Base-by-base conservation (phyloP, 176 grass and related monocot genomes). In the barley (Hordeum vulgare) region DNA sequence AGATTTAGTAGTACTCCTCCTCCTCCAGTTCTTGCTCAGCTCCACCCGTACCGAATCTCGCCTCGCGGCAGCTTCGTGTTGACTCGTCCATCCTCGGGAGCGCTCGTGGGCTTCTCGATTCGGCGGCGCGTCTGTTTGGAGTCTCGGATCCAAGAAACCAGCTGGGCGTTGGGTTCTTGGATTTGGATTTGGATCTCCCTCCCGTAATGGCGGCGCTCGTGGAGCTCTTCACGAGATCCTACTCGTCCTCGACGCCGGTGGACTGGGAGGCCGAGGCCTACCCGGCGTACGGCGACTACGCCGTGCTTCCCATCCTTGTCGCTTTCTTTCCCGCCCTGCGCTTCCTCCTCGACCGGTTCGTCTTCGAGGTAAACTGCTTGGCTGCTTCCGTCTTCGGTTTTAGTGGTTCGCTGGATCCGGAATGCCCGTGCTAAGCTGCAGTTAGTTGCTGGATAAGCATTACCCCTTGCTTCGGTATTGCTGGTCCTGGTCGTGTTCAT, bases 241-340 rank as follows among this genome's bases (percentile, higher is more conserved):
- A 11, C 0, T 76, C 60, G 58, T 63, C 84, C 14, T 60, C 88
- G 9, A 15, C 80, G 23, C 62, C 39, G 10, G 80, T 97, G 36
- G 88, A 94, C 80, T 97, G 90, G 95, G 95, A 94, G 61, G 79
- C 63, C 6, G 92, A 97, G 81, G 64, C 86, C 17, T 93, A 93
- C 51, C 95, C 92, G 37, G 85, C 65, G 7, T 97, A 91, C 78
- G 54, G 86, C 26, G 92, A 97, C 85, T 97, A 91, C 84, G 66
- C 51, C 29, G 88, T 86, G 23, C 95, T 97, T 53, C 95, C 95
- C 4, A 86, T 97, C 45, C 88, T 97, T 66, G 86, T 87, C 61
- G 73, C 91, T 67, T 97, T 94, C 95, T 97, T 97, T 86, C 92
- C 86, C 15, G 86, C 90, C 27, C 54, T 94, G 51, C 86, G 95